Evolutionary conservation across 2,329 filamentous ascomycete species (phyloP).

Genomic region (Paramyrothecium roridum): DNA sequence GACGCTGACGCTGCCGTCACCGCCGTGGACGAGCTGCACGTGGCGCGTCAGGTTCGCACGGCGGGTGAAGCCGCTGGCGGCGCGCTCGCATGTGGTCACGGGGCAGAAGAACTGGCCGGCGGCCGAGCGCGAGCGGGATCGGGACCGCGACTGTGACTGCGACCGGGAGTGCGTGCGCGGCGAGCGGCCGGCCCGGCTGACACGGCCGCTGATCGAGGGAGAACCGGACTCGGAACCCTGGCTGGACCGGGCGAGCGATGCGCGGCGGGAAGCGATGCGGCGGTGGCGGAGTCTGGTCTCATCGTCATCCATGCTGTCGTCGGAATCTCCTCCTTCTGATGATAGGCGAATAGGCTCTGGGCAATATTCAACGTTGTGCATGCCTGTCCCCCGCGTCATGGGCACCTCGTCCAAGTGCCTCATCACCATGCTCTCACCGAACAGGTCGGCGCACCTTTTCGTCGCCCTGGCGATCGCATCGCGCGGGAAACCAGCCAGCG

Average conservation of each 20-base stretch:
- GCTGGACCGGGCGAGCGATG: constrained; percentile 22
- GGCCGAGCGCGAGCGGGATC: constrained; percentile 25
- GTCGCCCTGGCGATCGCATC: constrained; percentile 65
- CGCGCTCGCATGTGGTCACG: constrained; percentile 31
- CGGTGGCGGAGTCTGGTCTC: constrained; percentile 21
- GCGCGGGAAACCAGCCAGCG: constrained; percentile 67
- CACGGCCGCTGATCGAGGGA: background rate
- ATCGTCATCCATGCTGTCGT: constrained; percentile 18
- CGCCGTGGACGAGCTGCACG: constrained; percentile 34
- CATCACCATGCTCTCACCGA: constrained; percentile 68
- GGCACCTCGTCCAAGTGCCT: constrained; percentile 45
- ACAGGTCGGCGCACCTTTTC: constrained; percentile 71
- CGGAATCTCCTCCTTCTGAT: constrained; percentile 15
- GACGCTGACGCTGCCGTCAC: constrained; percentile 14
- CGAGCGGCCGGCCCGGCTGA: background rate
- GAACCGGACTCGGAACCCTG: constrained; percentile 14
- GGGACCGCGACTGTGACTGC: constrained; percentile 21
- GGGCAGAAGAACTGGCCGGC: constrained; percentile 32
- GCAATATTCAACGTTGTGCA: constrained; percentile 23
- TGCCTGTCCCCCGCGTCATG: constrained; percentile 13
- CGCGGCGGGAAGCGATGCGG: constrained; percentile 24
- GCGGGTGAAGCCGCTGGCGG: constrained; percentile 30
- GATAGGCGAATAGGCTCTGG: constrained; percentile 22
- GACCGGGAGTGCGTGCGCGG: constrained; percentile 13
- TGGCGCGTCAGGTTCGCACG: constrained; percentile 34